phyloP scores from a whole-genome alignment of 148 eudicot genomes.

The Simmondsia chinensis region DNA sequence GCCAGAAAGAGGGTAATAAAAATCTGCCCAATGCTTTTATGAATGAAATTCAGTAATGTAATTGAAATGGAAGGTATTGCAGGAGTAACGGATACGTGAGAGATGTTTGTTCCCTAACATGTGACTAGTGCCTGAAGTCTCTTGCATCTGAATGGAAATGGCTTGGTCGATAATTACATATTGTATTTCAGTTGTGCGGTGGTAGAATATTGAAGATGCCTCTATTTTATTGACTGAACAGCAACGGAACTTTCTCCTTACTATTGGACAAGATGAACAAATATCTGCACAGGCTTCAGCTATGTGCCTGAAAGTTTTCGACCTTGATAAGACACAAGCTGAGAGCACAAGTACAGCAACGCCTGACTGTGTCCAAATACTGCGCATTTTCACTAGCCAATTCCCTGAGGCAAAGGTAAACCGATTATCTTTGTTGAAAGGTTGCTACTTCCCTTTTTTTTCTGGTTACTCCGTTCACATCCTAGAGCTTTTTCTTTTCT shows the following conservation, averaged over 20 bases:
- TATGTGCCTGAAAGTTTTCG: constrained; percentile 82
- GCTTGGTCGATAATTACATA: no score
- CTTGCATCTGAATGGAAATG: no score
- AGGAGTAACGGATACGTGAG: no score
- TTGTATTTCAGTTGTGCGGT: no score
- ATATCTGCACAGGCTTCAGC: constrained; percentile 56
- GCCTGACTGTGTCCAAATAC: constrained; percentile 86
- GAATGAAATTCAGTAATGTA: no score
- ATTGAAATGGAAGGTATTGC: no score
- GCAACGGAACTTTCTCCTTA: constrained; percentile 87
- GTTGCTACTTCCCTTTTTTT: no score
- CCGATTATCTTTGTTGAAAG: neutral
- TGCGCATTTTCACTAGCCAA: constrained; percentile 87
- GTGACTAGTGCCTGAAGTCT: no score
- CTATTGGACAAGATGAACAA: constrained; percentile 93
- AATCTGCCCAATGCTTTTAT: no score
- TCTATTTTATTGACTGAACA: constrained; percentile 19
- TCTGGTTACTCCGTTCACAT: neutral
- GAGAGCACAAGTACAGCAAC: constrained; percentile 70
- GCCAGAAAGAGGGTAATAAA: no score
- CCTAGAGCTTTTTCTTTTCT: neutral
- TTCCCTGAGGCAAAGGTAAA: constrained; percentile 87
- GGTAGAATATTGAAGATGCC: no score
- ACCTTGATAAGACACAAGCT: constrained; percentile 74
- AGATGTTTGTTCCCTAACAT: no score